These are phyloP conservation scores for Staphylotrichum tortipilum DNA, from an alignment of 495 filamentous ascomycete genomes.

Conservation along the genomic window DNA sequence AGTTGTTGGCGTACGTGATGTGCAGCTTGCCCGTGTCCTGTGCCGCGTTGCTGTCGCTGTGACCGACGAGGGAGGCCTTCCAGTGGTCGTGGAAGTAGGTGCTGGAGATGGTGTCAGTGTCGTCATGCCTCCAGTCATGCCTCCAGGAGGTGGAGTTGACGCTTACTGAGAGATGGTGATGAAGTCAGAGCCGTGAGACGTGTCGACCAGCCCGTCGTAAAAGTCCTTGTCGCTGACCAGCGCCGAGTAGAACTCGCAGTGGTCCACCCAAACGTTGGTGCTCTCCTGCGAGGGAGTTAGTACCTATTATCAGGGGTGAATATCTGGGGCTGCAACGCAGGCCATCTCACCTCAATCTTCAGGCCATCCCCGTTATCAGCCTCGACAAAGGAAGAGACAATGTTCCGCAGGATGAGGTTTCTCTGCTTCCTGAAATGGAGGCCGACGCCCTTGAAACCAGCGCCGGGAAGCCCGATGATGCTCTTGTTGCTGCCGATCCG, in stretches of 20 bases:
- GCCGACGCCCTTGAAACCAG: slow-evolving; percentile 35
- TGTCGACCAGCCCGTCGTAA: slow-evolving; percentile 59
- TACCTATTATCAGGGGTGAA: too few species aligned
- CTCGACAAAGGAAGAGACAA: slow-evolving; percentile 50
- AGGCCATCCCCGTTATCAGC: slow-evolving; percentile 54
- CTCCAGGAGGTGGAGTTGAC: not conserved
- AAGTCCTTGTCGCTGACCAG: slow-evolving; percentile 52
- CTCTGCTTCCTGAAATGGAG: slow-evolving; percentile 38
- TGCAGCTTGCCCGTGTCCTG: slow-evolving; percentile 47
- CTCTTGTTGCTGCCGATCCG: slow-evolving; percentile 47
- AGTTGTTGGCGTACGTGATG: slow-evolving; percentile 55
- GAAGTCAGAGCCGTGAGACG: slow-evolving; percentile 46
- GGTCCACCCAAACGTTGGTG: slow-evolving; percentile 62
- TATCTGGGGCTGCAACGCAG: too few species aligned
- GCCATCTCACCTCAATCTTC: slow-evolving; percentile 47
- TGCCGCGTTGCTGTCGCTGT: slow-evolving; percentile 43
- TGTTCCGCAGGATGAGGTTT: slow-evolving; percentile 56
- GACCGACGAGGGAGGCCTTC: slow-evolving; percentile 56
- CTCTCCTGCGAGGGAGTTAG: slow-evolving; percentile 7
- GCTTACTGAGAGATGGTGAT: slow-evolving; percentile 41
- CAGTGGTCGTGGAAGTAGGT: slow-evolving; percentile 56
- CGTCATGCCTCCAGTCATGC: too few species aligned
- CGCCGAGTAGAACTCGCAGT: slow-evolving; percentile 55
- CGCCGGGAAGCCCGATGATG: slow-evolving; percentile 41
- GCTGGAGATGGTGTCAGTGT: slow-evolving; percentile 10